Percentiles rank a stretch among this genome's conserved stretches.
These are phyloP conservation scores for Suillus plorans DNA, from an alignment of 768 basidiomycete species.

Conservation along the genomic window DNA sequence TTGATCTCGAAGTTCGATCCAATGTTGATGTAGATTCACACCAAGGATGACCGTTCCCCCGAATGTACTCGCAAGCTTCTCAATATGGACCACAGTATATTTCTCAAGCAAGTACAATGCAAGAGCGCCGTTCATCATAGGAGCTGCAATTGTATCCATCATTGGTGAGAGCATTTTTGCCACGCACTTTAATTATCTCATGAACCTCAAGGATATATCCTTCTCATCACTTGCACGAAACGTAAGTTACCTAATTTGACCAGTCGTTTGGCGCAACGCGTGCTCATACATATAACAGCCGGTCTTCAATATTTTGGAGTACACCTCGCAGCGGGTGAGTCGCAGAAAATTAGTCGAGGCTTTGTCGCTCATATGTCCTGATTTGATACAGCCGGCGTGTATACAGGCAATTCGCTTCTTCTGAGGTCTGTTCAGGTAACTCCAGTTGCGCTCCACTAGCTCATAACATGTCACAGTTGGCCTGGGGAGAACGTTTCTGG, in stretches of 20 bases:
- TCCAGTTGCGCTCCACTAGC: not conserved
- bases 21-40: not conserved
- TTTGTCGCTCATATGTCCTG: not conserved
- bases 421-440: constrained; percentile 40
- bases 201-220: constrained; percentile 46
- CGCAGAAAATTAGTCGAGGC: not conserved
- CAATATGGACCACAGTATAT: constrained; percentile 53
- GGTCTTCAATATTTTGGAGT: constrained; percentile 59
- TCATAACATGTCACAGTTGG: constrained; percentile 40
- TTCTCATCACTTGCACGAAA: constrained; percentile 48
- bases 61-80: constrained; percentile 48
- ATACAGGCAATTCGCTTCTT: constrained; percentile 56
- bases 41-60: constrained; percentile 60
- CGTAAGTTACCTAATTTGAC: constrained; percentile 29
- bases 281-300: constrained; percentile 28
- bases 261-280: not conserved
- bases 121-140: constrained; percentile 55
- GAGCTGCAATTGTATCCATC: constrained; percentile 47
- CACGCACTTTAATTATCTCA: not conserved
- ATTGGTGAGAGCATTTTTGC: constrained; percentile 37
- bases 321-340: constrained; percentile 44
- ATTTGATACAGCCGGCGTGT: constrained; percentile 42
- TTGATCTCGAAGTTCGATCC: not conserved
- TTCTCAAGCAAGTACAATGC: constrained; percentile 43
- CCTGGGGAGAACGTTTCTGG: constrained; percentile 68